Percentiles rank a stretch among this genome's conserved stretches.
Evolutionary conservation across 1,284 basidiomycete species (phyloP).

Genomic region (Ceratobasidium sp.): DNA sequence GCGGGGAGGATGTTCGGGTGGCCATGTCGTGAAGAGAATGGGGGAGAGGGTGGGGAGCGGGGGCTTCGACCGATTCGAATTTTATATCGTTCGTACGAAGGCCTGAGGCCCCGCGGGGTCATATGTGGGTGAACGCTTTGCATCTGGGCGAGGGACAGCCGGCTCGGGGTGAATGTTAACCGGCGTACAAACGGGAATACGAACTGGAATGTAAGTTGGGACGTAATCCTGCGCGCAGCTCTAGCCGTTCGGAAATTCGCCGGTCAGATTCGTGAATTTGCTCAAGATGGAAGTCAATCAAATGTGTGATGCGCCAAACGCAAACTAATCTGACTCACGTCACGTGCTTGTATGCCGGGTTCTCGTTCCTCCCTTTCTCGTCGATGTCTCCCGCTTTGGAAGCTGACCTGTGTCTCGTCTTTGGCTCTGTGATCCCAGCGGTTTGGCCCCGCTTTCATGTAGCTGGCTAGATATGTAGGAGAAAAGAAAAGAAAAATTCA

Average conservation of each 20-base stretch:
- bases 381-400: too few relatives aligned
- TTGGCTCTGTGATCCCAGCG: too few relatives aligned
- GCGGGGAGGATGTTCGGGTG: not conserved
- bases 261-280: not conserved
- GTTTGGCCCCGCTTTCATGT: too few relatives aligned
- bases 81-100: not conserved
- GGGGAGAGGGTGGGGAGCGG: not conserved
- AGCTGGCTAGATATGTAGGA: too few relatives aligned
- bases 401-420: too few relatives aligned
- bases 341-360: conserved; percentile 3
- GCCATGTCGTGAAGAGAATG: not conserved
- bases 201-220: not conserved
- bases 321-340: conserved; percentile 4
- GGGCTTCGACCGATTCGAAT: not conserved
- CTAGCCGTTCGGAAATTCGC: conserved; percentile 2
- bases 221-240: not conserved
- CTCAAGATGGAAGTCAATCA: not conserved
- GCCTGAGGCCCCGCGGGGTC: conserved; percentile 9
- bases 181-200: conserved; percentile 20
- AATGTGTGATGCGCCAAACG: not conserved
- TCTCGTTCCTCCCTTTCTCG: not conserved
- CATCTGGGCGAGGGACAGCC: not conserved
- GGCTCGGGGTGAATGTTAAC: conserved; percentile 2
- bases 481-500: too few relatives aligned
- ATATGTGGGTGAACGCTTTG: not conserved